Conservation (phyloP, 345 rosid species). For the Syzygium grande region DNA sequence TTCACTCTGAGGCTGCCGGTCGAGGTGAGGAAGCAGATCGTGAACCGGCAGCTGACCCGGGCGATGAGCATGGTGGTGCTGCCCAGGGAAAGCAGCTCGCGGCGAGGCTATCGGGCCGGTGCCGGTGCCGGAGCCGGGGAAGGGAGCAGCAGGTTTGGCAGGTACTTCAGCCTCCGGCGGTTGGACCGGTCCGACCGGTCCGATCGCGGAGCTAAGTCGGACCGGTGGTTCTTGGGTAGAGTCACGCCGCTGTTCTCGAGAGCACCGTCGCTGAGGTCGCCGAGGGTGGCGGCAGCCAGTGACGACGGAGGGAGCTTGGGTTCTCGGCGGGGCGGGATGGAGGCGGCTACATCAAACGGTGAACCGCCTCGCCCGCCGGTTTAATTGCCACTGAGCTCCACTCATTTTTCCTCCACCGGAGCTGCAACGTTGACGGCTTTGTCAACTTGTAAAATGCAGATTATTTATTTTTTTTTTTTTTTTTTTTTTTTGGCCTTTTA, state of each 20-base stretch:
- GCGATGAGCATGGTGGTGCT: constrained; percentile 47
- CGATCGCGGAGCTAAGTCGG: constrained; percentile 18
- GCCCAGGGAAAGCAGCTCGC: constrained; percentile 43
- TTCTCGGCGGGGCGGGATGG: constrained; percentile 10
- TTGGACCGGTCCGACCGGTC: constrained; percentile 19
- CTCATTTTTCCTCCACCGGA: not conserved
- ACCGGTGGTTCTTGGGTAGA: constrained; percentile 41
- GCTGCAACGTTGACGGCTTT: not conserved
- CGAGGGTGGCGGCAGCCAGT: constrained; percentile 22
- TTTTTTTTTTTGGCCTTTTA: not conserved
- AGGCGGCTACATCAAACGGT: not conserved
- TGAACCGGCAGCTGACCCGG: constrained; percentile 58
- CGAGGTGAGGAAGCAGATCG: constrained; percentile 62
- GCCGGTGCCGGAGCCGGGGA: not conserved
- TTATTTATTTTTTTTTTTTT: not conserved
- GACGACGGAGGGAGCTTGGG: constrained; percentile 25
- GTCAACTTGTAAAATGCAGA: not conserved
- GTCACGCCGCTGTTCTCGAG: constrained; percentile 42
- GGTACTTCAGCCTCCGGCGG: constrained; percentile 5
- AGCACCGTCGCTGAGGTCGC: constrained; percentile 35
- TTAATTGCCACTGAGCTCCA: not conserved
- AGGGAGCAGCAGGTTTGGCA: constrained; percentile 34
- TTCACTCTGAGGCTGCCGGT: constrained; percentile 69
- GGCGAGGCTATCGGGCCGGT: constrained; percentile 28
- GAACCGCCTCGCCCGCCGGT: constrained; percentile 46